Evolutionary conservation across 1,139 yeast species (phyloP).

Genomic region (Blastobotrys aristatus): DNA sequence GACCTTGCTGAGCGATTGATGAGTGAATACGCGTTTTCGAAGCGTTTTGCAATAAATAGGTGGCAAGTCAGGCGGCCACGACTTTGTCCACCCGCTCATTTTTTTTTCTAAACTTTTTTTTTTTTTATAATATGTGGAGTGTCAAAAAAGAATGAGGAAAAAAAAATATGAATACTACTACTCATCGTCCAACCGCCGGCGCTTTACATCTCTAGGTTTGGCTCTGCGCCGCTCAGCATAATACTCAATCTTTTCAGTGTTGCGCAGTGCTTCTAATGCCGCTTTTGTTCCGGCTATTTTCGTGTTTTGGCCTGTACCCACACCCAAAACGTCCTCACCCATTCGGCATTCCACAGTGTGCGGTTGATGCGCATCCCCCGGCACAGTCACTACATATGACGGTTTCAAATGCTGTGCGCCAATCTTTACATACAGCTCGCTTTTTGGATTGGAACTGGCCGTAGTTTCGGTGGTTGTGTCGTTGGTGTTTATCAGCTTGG

Average conservation of each 20-base stretch:
- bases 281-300: conserved; percentile 68
- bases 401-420: conserved; percentile 72
- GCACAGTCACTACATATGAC: conserved; percentile 51
- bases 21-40: background rate
- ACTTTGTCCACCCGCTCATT: background rate
- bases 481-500: conserved; percentile 28
- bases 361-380: conserved; percentile 44
- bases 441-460: conserved; percentile 60
- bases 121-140: no score
- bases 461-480: conserved; percentile 26
- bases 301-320: conserved; percentile 52
- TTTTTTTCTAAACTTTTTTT: no score
- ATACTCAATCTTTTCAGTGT: conserved; percentile 57
- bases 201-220: conserved; percentile 42
- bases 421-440: conserved; percentile 68
- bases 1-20: background rate
- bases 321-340: conserved; percentile 48
- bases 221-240: conserved; percentile 55
- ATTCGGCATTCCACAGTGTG: conserved; percentile 65
- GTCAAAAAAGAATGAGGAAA: background rate
- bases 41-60: background rate
- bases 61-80: conserved; percentile 4
- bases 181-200: background rate
- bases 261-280: conserved; percentile 62
- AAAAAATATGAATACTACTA: background rate